These are phyloP conservation scores for Macaranga tanarius DNA, from an alignment of 441 rosid genomes.

Conservation along the genomic window DNA sequence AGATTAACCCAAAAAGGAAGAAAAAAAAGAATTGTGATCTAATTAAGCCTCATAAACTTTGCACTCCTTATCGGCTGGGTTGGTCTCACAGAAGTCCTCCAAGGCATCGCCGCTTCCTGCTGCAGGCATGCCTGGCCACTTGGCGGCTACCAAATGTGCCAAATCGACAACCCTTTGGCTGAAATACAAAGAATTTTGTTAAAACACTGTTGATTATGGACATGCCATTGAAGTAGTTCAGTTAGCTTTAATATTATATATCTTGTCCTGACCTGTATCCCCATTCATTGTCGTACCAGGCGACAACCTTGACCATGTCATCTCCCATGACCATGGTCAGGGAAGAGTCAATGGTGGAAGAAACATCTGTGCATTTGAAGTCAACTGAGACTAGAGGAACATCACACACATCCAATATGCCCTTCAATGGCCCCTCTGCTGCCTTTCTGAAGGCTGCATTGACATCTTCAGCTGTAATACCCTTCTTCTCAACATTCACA, in stretches of 20 bases:
- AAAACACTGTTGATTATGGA: background rate
- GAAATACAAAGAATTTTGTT: slow-evolving; percentile 21
- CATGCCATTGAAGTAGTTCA: background rate
- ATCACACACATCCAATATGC: slow-evolving; percentile 81
- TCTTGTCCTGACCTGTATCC: slow-evolving; percentile 67
- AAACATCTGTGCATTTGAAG: slow-evolving; percentile 89
- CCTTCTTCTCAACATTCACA: slow-evolving; percentile 81
- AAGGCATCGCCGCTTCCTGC: slow-evolving; percentile 82
- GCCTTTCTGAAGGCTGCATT: slow-evolving; percentile 90
- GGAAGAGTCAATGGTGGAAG: slow-evolving; percentile 90
- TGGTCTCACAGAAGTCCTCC: slow-evolving; percentile 92
- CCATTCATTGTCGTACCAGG: slow-evolving; percentile 99
- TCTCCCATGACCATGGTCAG: slow-evolving; percentile 99
- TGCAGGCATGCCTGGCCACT: slow-evolving; percentile 70
- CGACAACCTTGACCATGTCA: slow-evolving; percentile 96
- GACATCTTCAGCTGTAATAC: slow-evolving; percentile 81
- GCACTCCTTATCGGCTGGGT: slow-evolving; percentile 89
- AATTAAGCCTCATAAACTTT: slow-evolving; percentile 72
- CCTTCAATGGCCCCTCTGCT: slow-evolving; percentile 83
- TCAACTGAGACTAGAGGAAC: slow-evolving; percentile 86
- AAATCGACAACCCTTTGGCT: slow-evolving; percentile 99
- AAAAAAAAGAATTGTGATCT: background rate
- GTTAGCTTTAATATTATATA: background rate
- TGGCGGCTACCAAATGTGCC: slow-evolving; percentile 81
- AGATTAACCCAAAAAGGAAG: background rate